Evolutionary conservation across 2,329 filamentous ascomycete species (phyloP).

Genomic region (Diaporthe aspalathi): DNA sequence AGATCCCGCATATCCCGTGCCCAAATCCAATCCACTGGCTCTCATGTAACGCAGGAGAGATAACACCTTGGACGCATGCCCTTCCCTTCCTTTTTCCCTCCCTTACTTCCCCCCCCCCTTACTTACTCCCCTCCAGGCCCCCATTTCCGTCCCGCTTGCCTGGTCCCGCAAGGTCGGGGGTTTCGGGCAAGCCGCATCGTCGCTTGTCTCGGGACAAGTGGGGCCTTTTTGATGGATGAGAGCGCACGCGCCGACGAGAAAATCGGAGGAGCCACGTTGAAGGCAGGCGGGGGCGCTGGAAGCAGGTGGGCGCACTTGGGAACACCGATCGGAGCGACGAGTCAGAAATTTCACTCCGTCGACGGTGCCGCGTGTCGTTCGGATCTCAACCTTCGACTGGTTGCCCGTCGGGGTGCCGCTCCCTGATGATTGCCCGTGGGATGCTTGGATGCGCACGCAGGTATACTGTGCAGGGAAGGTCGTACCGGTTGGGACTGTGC

Average conservation of each 20-base stretch:
- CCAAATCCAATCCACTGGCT: constrained; percentile 4
- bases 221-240: not conserved
- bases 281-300: constrained; percentile 6
- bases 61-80: not conserved
- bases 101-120: not conserved
- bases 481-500: constrained; percentile 15
- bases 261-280: constrained; percentile 11
- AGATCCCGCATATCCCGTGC: constrained; percentile 21
- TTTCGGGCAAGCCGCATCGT: constrained; percentile 29
- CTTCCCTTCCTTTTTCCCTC: not conserved
- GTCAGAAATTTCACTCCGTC: constrained; percentile 7
- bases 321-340: constrained; percentile 18
- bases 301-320: not conserved
- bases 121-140: not conserved
- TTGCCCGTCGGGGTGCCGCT: too few relatives aligned
- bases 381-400: not conserved
- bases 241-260: not conserved
- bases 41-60: constrained; percentile 17
- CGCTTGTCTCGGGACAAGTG: constrained; percentile 25
- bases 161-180: constrained; percentile 30
- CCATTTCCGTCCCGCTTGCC: constrained; percentile 25
- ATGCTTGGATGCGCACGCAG: constrained; percentile 10
- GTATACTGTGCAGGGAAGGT: not conserved
- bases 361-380: not conserved
- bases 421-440: not conserved